These are phyloP conservation scores for Aspergillus ochraceus DNA, from an alignment of 2,329 filamentous ascomycete genomes.

Conservation along the genomic window DNA sequence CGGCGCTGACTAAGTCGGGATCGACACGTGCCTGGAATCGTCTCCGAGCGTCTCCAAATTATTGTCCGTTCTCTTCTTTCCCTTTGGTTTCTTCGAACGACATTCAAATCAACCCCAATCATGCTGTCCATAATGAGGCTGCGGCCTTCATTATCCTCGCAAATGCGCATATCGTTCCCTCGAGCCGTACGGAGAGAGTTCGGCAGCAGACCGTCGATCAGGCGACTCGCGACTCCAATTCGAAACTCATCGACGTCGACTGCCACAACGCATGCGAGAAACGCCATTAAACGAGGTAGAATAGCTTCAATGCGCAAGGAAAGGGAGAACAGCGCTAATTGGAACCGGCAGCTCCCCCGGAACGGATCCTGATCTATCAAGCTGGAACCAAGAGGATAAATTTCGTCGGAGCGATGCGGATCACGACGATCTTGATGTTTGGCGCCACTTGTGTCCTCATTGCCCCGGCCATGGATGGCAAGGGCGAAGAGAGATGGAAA, in stretches of 20 bases:
- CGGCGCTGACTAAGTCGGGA: not conserved
- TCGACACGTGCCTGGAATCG: not conserved
- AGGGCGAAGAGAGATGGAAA: constrained; percentile 45
- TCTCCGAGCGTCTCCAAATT: not conserved
- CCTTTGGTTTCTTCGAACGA: not conserved
- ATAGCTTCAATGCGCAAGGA: not conserved
- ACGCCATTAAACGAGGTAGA: constrained; percentile 31
- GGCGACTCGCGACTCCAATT: constrained; percentile 31
- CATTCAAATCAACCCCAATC: not conserved
- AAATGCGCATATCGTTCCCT: constrained; percentile 29
- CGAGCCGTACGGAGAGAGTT: constrained; percentile 27
- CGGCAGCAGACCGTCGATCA: constrained; percentile 25
- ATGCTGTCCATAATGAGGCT: constrained; percentile 22
- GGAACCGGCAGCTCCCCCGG: constrained; percentile 33
- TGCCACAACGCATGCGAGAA: constrained; percentile 23
- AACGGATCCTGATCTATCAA: constrained; percentile 69
- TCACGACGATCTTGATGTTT: constrained; percentile 70
- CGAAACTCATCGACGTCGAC: constrained; percentile 15
- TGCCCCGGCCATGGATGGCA: constrained; percentile 57
- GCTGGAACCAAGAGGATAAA: constrained; percentile 67
- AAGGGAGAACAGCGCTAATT: constrained; percentile 11
- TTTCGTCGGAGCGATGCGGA: constrained; percentile 68
- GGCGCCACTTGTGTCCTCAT: constrained; percentile 65
- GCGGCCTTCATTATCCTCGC: constrained; percentile 30
- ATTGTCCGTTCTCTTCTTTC: not conserved